A percentile compares a stretch with the other conserved stretches of the same genome.
Evolutionary conservation across 2,329 filamentous ascomycete species (phyloP).

Genomic region (Penicillium sp.): DNA sequence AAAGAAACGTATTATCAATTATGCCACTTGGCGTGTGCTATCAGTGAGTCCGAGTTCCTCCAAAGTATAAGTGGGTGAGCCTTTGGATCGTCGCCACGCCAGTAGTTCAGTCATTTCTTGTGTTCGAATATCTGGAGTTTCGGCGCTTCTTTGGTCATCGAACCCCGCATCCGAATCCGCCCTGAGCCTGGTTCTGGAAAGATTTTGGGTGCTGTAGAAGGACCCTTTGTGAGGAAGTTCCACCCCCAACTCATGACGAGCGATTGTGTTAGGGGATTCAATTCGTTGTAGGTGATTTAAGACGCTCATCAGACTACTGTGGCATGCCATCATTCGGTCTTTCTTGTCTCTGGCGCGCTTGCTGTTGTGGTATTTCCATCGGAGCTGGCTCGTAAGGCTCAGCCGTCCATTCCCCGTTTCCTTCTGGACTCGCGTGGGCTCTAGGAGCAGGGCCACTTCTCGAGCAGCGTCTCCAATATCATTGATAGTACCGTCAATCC

Average conservation of each 20-base stretch:
- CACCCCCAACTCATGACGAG: conserved; percentile 11
- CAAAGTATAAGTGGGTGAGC: neutral
- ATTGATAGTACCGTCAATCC: conserved; percentile 26
- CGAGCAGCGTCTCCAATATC: conserved; percentile 39
- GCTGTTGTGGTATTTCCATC: conserved; percentile 21
- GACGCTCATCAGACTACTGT: conserved; percentile 20
- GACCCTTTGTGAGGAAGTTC: neutral
- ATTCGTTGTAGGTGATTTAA: conserved; percentile 19
- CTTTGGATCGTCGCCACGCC: conserved; percentile 18
- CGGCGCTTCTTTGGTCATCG: neutral
- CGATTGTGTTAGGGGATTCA: neutral
- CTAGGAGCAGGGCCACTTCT: conserved; percentile 30
- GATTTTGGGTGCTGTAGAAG: neutral
- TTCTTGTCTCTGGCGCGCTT: conserved; percentile 17
- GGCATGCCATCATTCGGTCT: conserved; percentile 16
- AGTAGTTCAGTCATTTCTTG: conserved; percentile 20
- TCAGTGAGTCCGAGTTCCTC: neutral
- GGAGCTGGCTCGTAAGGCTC: conserved; percentile 19
- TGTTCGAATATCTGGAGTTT: neutral
- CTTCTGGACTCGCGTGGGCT: conserved; percentile 24
- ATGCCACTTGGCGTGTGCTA: neutral
- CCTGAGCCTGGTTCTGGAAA: neutral
- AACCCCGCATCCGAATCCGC: neutral
- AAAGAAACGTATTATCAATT: neutral
- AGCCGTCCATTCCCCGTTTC: conserved; percentile 17